A percentile compares a stretch with the other conserved stretches of the same genome.
phyloP scores from a whole-genome alignment of 305 asterid species.

The Stenogyne calaminthoides region DNA sequence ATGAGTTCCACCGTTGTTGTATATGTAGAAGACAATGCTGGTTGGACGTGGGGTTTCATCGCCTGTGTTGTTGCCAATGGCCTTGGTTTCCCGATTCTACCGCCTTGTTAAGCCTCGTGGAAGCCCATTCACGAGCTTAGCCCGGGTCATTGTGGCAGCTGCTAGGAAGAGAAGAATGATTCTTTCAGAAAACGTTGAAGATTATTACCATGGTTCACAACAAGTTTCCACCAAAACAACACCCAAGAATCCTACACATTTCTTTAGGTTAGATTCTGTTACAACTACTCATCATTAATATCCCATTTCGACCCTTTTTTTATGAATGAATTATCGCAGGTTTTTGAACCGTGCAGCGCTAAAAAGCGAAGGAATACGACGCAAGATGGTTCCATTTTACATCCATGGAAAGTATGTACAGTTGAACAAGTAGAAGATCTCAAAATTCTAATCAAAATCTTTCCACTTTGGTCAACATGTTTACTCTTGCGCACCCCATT shows the following conservation, averaged over 20 bases:
- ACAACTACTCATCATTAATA: no score
- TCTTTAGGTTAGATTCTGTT: slow-evolving; percentile 40
- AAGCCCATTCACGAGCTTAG: slow-evolving; percentile 62
- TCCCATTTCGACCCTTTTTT: neutral
- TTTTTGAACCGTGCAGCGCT: slow-evolving; percentile 73
- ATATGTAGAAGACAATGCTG: slow-evolving; percentile 53
- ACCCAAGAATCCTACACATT: slow-evolving; percentile 32
- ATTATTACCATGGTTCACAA: slow-evolving; percentile 32
- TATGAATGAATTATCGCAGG: slow-evolving; percentile 34
- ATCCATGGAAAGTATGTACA: slow-evolving; percentile 53
- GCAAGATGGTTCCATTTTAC: slow-evolving; percentile 29
- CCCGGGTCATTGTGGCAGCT: slow-evolving; percentile 51
- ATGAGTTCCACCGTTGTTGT: slow-evolving; percentile 60
- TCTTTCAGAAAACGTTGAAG: slow-evolving; percentile 38
- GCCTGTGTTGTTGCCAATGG: slow-evolving; percentile 49
- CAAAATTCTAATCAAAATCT: slow-evolving; percentile 53
- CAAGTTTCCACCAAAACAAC: slow-evolving; percentile 18
- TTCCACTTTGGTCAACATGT: slow-evolving; percentile 65
- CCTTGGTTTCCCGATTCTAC: slow-evolving; percentile 49
- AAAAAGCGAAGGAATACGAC: slow-evolving; percentile 41
- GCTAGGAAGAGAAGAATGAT: slow-evolving; percentile 29
- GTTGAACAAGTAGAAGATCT: slow-evolving; percentile 70
- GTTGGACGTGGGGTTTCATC: slow-evolving; percentile 66
- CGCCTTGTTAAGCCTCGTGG: slow-evolving; percentile 44
- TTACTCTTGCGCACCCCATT: slow-evolving; percentile 46